These are phyloP conservation scores for Penicillium alfredii DNA, from an alignment of 495 filamentous ascomycete genomes.

Conservation along the genomic window DNA sequence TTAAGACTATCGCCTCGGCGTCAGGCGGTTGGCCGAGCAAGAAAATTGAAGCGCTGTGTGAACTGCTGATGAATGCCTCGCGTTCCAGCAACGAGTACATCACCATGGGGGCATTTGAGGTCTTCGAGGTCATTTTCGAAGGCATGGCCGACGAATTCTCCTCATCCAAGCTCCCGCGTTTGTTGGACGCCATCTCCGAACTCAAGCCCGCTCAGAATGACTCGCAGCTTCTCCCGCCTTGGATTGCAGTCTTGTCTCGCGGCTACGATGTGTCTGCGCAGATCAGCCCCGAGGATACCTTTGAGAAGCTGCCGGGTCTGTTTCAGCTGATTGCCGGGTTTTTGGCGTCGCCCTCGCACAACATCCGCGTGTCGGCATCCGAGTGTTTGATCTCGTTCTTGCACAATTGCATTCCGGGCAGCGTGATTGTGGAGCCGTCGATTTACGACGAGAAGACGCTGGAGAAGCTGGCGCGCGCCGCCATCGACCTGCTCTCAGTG, in stretches of 20 bases:
- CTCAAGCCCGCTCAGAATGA: conserved; percentile 85
- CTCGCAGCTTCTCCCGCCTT: conserved; percentile 85
- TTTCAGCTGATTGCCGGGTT: conserved; percentile 73
- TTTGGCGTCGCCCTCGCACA: conserved; percentile 78
- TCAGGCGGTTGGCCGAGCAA: conserved; percentile 95
- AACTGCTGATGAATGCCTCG: conserved; percentile 80
- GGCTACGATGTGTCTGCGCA: conserved; percentile 92
- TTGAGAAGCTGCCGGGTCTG: conserved; percentile 75
- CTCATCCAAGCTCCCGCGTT: conserved; percentile 78
- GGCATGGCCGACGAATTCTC: conserved; percentile 82
- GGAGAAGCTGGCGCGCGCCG: conserved; percentile 62
- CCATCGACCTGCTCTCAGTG: conserved; percentile 68
- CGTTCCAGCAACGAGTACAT: conserved; percentile 87
- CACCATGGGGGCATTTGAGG: conserved; percentile 90
- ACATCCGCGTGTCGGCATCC: conserved; percentile 87
- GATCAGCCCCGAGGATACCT: conserved; percentile 77
- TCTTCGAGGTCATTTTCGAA: conserved; percentile 93
- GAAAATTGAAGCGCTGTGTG: conserved; percentile 87
- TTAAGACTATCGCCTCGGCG: conserved; percentile 77
- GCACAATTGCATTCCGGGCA: conserved; percentile 75
- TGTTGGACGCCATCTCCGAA: conserved; percentile 83
- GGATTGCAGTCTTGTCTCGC: conserved; percentile 90
- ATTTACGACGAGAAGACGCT: conserved; percentile 82
- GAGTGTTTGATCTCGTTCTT: conserved; percentile 92
- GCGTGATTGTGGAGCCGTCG: conserved; percentile 77